phyloP scores from a whole-genome alignment of 768 basidiomycete species.

The Neoboletus magnificus region DNA sequence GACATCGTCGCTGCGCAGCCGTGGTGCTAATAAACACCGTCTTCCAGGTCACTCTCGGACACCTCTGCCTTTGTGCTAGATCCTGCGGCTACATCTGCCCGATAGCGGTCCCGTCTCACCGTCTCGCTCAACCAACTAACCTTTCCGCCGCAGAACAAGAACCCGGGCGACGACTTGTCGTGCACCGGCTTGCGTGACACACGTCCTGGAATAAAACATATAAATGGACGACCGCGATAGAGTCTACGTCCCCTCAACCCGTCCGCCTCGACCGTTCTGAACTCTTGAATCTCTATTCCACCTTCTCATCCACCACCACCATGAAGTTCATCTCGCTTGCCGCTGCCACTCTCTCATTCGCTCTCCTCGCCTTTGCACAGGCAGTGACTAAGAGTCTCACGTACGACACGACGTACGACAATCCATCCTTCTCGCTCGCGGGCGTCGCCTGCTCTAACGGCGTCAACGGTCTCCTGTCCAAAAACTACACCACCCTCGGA shows the following conservation, averaged over 20 bases:
- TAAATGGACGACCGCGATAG: slow-evolving; percentile 9
- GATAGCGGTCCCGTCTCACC: background rate
- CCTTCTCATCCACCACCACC: background rate
- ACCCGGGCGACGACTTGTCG: background rate
- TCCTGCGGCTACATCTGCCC: background rate
- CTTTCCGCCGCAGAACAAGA: background rate
- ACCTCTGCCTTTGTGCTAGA: background rate
- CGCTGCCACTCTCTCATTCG: slow-evolving; percentile 7
- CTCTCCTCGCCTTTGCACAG: slow-evolving; percentile 18
- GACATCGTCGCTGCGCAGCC: background rate
- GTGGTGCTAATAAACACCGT: background rate
- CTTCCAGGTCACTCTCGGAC: background rate
- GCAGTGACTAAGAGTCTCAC: slow-evolving; percentile 12
- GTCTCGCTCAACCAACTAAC: slow-evolving; percentile 7
- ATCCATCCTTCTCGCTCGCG: slow-evolving; percentile 13
- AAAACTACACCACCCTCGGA: slow-evolving; percentile 33
- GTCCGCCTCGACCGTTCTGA: background rate
- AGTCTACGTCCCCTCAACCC: background rate
- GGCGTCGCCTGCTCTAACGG: slow-evolving; percentile 35
- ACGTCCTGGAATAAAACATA: background rate
- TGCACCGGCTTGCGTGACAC: background rate
- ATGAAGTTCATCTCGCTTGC: slow-evolving; percentile 27
- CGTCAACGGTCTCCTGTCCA: slow-evolving; percentile 26
- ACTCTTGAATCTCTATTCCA: background rate
- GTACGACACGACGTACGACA: slow-evolving; percentile 33